These are phyloP conservation scores for Fragilariopsis cylindrus DNA, from an alignment of 108 stramenopile species.

Conservation along the genomic window DNA sequence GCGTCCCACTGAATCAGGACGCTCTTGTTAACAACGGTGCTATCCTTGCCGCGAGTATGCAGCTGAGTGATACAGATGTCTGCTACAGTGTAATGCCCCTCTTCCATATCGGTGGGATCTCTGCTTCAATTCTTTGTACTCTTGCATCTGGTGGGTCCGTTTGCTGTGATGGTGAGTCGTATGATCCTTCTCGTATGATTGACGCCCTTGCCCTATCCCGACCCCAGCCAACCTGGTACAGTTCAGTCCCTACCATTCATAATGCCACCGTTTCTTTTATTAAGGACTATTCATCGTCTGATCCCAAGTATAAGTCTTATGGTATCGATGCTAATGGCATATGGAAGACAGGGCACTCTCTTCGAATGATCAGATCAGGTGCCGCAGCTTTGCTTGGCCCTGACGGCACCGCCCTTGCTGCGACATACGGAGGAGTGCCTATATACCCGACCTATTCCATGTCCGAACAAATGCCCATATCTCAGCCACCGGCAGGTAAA, in stretches of 20 bases:
- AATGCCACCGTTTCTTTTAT: constrained; percentile 20
- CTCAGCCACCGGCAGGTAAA: constrained; percentile 20
- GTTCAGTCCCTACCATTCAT: constrained; percentile 21
- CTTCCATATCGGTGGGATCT: too few species aligned
- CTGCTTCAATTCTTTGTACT: too few species aligned
- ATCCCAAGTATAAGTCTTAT: background rate
- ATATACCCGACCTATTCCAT: constrained; percentile 22
- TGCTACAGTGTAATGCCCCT: too few species aligned
- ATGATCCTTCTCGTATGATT: constrained; percentile 10
- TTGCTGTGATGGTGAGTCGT: background rate
- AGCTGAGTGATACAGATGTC: too few species aligned
- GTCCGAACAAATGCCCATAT: constrained; percentile 25
- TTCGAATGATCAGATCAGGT: constrained; percentile 16
- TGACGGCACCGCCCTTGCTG: constrained; percentile 8
- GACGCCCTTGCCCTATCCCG: constrained; percentile 12
- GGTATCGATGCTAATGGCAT: constrained; percentile 16
- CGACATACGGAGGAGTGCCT: constrained; percentile 13
- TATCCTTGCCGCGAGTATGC: too few species aligned
- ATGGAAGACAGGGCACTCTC: constrained; percentile 16
- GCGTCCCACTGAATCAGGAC: too few species aligned
- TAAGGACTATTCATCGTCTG: constrained; percentile 3
- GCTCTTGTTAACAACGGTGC: too few species aligned
- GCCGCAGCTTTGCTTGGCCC: constrained; percentile 23
- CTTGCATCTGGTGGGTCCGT: too few species aligned
- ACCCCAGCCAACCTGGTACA: constrained; percentile 27